Conservation (phyloP, 2,329 filamentous ascomycete genomes). For the Ascosphaera aggregata region DNA sequence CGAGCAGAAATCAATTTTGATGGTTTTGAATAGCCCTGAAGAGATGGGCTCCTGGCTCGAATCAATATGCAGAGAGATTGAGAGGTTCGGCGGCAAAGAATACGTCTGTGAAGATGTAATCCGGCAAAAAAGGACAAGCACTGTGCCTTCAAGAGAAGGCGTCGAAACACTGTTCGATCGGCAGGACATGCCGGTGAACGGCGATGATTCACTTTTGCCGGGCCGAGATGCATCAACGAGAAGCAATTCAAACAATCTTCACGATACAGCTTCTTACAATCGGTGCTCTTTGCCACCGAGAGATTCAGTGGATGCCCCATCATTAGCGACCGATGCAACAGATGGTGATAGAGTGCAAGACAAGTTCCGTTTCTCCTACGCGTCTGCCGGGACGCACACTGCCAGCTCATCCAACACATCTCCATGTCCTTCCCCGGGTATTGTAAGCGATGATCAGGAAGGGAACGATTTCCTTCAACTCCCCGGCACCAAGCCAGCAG, state of each 20-base stretch:
- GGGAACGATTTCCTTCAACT: constrained; percentile 2
- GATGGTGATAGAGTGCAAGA: constrained; percentile 8
- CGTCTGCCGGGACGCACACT: constrained; percentile 8
- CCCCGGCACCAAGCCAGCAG: background rate
- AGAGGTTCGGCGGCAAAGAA: constrained; percentile 21
- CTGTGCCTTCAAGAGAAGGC: constrained; percentile 1
- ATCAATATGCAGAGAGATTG: constrained; percentile 22
- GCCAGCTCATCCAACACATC: constrained; percentile 9
- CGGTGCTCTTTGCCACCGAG: constrained; percentile 6
- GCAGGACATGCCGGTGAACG: background rate
- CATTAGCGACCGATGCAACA: constrained; percentile 6
- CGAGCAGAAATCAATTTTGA: constrained; percentile 17
- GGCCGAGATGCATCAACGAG: background rate
- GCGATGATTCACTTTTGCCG: background rate
- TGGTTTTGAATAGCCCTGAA: constrained; percentile 21
- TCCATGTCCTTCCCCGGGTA: constrained; percentile 8
- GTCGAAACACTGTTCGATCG: background rate
- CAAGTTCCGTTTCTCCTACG: constrained; percentile 7
- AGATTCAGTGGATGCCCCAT: constrained; percentile 7
- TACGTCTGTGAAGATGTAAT: constrained; percentile 16
- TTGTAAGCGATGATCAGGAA: constrained; percentile 8
- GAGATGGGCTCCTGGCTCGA: constrained; percentile 23
- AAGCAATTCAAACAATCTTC: background rate
- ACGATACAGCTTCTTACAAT: constrained; percentile 2
- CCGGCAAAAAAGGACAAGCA: constrained; percentile 7